phyloP scores from a whole-genome alignment of 768 basidiomycete species.

The Xerocomus brunneocitrinus region DNA sequence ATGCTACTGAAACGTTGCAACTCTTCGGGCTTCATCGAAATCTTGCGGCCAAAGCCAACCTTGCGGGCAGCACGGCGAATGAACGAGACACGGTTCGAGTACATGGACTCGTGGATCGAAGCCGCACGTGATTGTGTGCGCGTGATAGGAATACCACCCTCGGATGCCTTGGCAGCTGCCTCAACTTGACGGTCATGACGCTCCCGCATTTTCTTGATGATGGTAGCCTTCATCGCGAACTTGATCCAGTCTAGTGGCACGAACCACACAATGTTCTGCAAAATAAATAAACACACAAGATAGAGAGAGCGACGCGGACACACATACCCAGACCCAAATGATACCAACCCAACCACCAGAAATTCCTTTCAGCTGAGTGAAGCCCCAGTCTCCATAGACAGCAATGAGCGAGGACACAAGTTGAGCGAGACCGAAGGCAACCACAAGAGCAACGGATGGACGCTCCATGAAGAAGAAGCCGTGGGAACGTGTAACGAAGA shows the following conservation, averaged over 20 bases:
- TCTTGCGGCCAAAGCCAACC: constrained; percentile 82
- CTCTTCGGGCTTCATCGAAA: constrained; percentile 80
- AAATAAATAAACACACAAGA: constrained; percentile 8
- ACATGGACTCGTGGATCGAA: constrained; percentile 86
- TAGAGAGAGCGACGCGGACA: neutral
- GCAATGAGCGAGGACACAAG: constrained; percentile 95
- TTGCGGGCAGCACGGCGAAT: constrained; percentile 83
- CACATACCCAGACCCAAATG: constrained; percentile 89
- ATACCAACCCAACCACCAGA: constrained; percentile 97
- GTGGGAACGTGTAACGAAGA: constrained; percentile 94
- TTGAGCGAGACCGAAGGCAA: constrained; percentile 91
- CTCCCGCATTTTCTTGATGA: constrained; percentile 80
- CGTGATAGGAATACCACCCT: constrained; percentile 59
- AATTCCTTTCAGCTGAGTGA: constrained; percentile 76
- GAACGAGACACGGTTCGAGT: constrained; percentile 94
- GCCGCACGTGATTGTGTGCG: constrained; percentile 89
- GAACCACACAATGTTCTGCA: constrained; percentile 93
- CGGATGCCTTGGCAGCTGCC: constrained; percentile 31
- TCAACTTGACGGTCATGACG: constrained; percentile 46
- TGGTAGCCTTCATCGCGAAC: constrained; percentile 91
- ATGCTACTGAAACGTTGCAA: constrained; percentile 82
- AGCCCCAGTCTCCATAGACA: constrained; percentile 89
- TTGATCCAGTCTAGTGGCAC: constrained; percentile 93
- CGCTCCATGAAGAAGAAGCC: constrained; percentile 97
- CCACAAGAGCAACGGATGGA: constrained; percentile 82